Conservation (phyloP, 2,329 filamentous ascomycete genomes). For the Diaporthe ampelina region DNA sequence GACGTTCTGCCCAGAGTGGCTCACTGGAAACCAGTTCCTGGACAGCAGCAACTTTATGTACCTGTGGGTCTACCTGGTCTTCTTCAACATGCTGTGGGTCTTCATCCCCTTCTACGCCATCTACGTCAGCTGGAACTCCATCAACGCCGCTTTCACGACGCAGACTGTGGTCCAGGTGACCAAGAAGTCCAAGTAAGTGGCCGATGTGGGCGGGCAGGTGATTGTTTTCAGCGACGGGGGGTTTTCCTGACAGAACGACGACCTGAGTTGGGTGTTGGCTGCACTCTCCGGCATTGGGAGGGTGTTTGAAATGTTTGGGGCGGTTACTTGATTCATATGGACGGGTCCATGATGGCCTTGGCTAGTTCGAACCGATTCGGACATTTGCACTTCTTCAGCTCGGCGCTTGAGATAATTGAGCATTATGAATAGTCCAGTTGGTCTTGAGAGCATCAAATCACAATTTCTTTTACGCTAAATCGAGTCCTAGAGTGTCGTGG, state of each 20-base stretch:
- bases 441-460: background rate
- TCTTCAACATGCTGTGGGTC: conserved; percentile 79
- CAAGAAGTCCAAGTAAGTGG: conserved; percentile 38
- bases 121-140: conserved; percentile 52
- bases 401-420: background rate
- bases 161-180: conserved; percentile 24
- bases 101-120: conserved; percentile 72
- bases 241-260: background rate
- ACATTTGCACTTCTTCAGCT: background rate
- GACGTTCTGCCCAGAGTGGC: conserved; percentile 80
- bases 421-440: background rate
- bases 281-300: background rate
- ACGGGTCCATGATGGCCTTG: background rate
- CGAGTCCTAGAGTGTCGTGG: background rate
- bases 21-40: conserved; percentile 72
- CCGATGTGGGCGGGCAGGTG: background rate
- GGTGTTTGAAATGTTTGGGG: background rate
- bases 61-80: conserved; percentile 75
- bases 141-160: conserved; percentile 36
- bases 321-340: background rate
- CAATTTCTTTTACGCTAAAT: background rate
- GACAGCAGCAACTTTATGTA: conserved; percentile 78
- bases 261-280: background rate
- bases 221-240: background rate
- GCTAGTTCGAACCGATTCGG: background rate